Evolutionary conservation across 805 yeast genomes (phyloP).

Genomic region (Lipomyces japonicus): DNA sequence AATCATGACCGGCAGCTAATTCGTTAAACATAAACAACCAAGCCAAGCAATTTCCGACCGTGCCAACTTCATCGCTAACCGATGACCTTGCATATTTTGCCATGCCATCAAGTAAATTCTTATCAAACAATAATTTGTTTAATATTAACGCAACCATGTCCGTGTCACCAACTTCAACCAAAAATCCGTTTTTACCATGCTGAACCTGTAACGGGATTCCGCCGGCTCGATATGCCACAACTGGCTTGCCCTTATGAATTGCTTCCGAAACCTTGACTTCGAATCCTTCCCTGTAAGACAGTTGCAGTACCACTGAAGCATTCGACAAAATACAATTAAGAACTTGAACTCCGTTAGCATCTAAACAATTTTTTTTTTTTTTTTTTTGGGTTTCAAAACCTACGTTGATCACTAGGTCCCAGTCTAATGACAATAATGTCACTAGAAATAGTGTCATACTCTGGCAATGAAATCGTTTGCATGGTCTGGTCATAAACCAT

Average conservation of each 20-base stretch:
- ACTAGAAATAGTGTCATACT: slow-evolving; percentile 17
- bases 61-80: slow-evolving; percentile 25
- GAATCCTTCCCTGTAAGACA: slow-evolving; percentile 28
- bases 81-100: slow-evolving; percentile 10
- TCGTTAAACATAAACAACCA: slow-evolving; percentile 26
- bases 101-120: slow-evolving; percentile 4
- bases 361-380: too few relatives aligned
- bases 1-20: slow-evolving; percentile 15
- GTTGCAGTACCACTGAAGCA: slow-evolving; percentile 23
- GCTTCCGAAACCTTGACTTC: slow-evolving; percentile 30
- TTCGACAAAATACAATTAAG: slow-evolving; percentile 26
- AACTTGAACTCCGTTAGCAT: slow-evolving; percentile 5
- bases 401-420: slow-evolving; percentile 27
- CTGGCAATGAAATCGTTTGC: slow-evolving; percentile 8
- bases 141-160: slow-evolving; percentile 15
- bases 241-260: slow-evolving; percentile 26
- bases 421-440: slow-evolving; percentile 24
- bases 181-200: slow-evolving; percentile 16
- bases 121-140: slow-evolving; percentile 16
- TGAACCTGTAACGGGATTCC: slow-evolving; percentile 25
- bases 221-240: slow-evolving; percentile 23
- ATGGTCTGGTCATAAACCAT: slow-evolving; percentile 20
- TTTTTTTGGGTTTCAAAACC: too few relatives aligned
- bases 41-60: slow-evolving; percentile 24
- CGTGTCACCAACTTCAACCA: slow-evolving; percentile 24